phyloP scores from a whole-genome alignment of 1,284 basidiomycete genomes.

The Phenoliferia sp. region DNA sequence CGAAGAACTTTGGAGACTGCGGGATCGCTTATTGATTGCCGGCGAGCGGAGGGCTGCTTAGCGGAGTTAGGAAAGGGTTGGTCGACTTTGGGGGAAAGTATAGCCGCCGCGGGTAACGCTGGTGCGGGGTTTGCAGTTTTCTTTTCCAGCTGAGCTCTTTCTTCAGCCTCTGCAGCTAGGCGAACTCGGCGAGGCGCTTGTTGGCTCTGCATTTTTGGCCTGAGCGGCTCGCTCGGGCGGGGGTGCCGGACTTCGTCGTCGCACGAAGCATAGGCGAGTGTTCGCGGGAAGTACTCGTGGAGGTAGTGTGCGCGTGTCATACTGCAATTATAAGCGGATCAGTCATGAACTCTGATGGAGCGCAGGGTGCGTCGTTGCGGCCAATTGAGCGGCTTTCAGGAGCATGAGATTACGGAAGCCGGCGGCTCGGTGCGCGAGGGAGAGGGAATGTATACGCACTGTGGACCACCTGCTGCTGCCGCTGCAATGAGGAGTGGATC shows the following conservation, averaged over 20 bases:
- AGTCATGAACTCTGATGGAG: background rate
- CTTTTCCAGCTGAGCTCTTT: background rate
- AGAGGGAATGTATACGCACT: slow-evolving; percentile 25
- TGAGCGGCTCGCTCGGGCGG: background rate
- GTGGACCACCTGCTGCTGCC: slow-evolving; percentile 32
- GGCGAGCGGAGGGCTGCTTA: background rate
- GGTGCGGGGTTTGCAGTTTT: background rate
- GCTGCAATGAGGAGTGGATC: slow-evolving; percentile 38
- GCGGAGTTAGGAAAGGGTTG: background rate
- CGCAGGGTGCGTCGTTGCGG: background rate
- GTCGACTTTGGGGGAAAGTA: no score
- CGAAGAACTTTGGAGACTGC: slow-evolving; percentile 20
- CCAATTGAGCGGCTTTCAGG: no score
- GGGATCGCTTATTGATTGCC: slow-evolving; percentile 3
- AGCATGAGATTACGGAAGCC: no score
- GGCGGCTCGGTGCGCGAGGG: background rate
- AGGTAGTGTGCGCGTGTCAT: slow-evolving; percentile 39
- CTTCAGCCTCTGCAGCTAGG: background rate
- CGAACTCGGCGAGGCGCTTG: slow-evolving; percentile 21
- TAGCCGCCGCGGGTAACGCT: background rate
- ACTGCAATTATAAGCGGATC: slow-evolving; percentile 11
- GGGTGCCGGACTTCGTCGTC: slow-evolving; percentile 20
- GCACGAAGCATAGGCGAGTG: slow-evolving; percentile 30
- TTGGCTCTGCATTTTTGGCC: slow-evolving; percentile 22
- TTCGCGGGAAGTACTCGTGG: slow-evolving; percentile 35